These are phyloP conservation scores for Dryas drummondii DNA, from an alignment of 306 rosid species.

Conservation along the genomic window DNA sequence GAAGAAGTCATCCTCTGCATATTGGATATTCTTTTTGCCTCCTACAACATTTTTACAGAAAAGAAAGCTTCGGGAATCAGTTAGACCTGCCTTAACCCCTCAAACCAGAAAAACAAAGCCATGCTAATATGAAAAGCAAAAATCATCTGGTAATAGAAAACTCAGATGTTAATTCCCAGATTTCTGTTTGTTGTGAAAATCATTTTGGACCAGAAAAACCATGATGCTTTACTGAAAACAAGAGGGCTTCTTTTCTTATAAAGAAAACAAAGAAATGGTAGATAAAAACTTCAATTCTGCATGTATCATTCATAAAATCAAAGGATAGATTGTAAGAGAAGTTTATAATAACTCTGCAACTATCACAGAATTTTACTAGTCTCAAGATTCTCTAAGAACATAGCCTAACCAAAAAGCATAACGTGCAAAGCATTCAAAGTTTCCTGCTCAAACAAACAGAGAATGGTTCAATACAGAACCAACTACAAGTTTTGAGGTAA, in stretches of 20 bases:
- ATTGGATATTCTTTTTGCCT: background rate
- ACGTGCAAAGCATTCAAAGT: background rate
- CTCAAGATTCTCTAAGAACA: no score
- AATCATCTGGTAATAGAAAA: background rate
- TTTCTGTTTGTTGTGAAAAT: no score
- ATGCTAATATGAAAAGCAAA: background rate
- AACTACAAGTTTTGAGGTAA: background rate
- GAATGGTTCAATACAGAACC: background rate
- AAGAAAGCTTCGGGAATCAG: background rate
- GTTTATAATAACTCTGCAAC: no score
- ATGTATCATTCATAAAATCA: background rate
- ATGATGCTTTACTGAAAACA: background rate
- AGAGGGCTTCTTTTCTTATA: background rate
- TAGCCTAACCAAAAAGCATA: background rate
- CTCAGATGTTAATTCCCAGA: background rate
- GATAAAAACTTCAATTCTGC: background rate
- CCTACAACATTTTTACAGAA: background rate
- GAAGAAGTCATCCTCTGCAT: conserved; percentile 28
- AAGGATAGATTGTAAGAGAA: no score
- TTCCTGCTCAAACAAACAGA: background rate
- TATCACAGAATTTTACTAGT: no score
- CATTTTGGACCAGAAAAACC: no score
- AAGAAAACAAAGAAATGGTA: background rate
- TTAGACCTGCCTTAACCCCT: background rate
- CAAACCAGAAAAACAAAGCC: background rate